Conservation (phyloP, 768 basidiomycete genomes). For the Lactifluus pinguis region DNA sequence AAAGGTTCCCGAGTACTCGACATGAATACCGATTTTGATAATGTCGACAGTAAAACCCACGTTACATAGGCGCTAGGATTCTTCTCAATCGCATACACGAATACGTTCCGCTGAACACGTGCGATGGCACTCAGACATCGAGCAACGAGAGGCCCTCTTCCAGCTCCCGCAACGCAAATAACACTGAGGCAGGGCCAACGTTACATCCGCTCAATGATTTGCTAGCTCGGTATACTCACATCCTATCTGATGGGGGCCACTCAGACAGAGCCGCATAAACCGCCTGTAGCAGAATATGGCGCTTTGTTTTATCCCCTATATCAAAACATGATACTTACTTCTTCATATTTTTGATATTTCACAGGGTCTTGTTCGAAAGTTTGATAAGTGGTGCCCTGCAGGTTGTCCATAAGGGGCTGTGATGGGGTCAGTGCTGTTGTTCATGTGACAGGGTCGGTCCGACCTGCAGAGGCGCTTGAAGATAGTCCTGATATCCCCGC, state of each 20-base stretch:
- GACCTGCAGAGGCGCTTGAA: conserved; percentile 92
- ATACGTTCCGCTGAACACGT: conserved; percentile 51
- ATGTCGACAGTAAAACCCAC: conserved; percentile 39
- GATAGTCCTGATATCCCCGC: conserved; percentile 87
- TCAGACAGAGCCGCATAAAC: conserved; percentile 74
- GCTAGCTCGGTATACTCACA: conserved; percentile 40
- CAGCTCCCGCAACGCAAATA: conserved; percentile 90
- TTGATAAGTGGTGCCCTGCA: conserved; percentile 93
- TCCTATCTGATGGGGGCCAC: conserved; percentile 45
- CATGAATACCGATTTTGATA: conserved; percentile 13
- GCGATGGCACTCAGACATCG: conserved; percentile 72
- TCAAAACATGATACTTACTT: conserved; percentile 37
- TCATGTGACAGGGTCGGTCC: conserved; percentile 19
- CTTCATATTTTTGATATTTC: conserved; percentile 93
- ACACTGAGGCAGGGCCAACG: conserved; percentile 36
- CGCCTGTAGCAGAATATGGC: conserved; percentile 38
- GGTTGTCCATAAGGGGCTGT: conserved; percentile 94
- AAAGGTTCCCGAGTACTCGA: neutral
- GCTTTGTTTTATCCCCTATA: neutral
- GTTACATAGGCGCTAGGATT: conserved; percentile 94
- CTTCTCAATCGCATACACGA: conserved; percentile 89
- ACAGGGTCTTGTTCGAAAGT: conserved; percentile 97
- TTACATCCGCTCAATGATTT: neutral
- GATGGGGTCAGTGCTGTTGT: neutral
- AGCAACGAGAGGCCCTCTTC: conserved; percentile 86